Percentiles rank a stretch among this genome's conserved stretches.
phyloP scores from a whole-genome alignment of 208 protist species.

The Balamuthia mandrillaris region DNA sequence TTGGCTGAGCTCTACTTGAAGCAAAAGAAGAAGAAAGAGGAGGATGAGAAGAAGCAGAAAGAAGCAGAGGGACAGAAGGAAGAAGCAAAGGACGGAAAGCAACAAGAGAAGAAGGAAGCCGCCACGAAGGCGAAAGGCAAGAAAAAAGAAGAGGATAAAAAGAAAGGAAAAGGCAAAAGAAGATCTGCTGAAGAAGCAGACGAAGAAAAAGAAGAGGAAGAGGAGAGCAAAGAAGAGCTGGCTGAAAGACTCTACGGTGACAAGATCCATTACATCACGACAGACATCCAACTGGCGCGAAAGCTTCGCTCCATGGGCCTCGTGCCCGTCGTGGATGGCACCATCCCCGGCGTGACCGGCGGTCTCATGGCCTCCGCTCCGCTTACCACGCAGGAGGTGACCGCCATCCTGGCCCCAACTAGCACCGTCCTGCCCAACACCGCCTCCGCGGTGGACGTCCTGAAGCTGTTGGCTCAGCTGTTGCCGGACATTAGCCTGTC shows the following conservation, averaged over 20 bases:
- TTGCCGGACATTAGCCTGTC: background rate
- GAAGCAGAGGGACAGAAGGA: background rate
- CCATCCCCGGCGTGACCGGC: background rate
- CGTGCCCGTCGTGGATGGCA: background rate
- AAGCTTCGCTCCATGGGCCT: background rate
- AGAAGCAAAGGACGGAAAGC: background rate
- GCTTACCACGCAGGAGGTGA: background rate
- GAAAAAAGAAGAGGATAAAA: background rate
- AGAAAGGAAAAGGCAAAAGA: background rate
- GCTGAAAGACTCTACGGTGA: background rate
- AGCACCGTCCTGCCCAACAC: background rate
- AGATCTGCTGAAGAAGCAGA: background rate
- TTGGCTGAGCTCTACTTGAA: background rate
- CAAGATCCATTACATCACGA: background rate
- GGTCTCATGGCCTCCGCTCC: background rate
- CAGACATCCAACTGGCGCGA: background rate
- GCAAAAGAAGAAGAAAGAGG: constrained; percentile 9
- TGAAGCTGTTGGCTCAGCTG: background rate
- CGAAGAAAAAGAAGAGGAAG: background rate
- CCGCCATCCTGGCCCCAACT: background rate
- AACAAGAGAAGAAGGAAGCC: background rate
- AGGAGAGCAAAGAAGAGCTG: background rate
- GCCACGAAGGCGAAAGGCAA: background rate
- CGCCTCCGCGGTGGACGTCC: background rate
- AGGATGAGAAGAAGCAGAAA: background rate